Evolutionary conservation across 2,329 filamentous ascomycete genomes (phyloP).

Genomic region (Alternaria consortialis): DNA sequence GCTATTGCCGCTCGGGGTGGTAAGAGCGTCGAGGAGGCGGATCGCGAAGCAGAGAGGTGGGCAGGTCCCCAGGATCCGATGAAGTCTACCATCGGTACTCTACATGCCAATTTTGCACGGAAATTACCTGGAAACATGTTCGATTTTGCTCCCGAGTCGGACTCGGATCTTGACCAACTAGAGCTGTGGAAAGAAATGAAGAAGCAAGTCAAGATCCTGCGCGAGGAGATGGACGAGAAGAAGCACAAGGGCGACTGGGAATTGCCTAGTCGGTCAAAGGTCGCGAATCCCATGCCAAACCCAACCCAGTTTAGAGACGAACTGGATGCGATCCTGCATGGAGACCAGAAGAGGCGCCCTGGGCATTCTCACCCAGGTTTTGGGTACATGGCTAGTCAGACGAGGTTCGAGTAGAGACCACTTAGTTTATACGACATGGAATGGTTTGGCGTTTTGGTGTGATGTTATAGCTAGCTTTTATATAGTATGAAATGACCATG

Average conservation of each 20-base stretch:
- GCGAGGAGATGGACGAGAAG: slow-evolving; percentile 51
- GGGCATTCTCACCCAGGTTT: slow-evolving; percentile 9
- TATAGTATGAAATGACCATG: not conserved
- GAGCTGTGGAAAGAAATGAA: slow-evolving; percentile 55
- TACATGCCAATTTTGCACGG: slow-evolving; percentile 15
- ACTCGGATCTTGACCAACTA: slow-evolving; percentile 47
- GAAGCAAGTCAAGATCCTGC: slow-evolving; percentile 54
- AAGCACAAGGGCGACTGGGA: not conserved
- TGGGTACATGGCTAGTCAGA: slow-evolving; percentile 9
- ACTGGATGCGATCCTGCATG: slow-evolving; percentile 35
- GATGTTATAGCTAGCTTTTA: not conserved
- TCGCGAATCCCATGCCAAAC: not conserved
- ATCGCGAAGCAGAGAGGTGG: slow-evolving; percentile 27
- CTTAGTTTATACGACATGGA: not conserved
- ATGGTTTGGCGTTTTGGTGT: not conserved
- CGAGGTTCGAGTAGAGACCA: not conserved
- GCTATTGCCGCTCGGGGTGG: slow-evolving; percentile 43
- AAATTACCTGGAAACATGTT: not conserved
- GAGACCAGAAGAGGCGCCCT: slow-evolving; percentile 10
- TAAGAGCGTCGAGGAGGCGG: slow-evolving; percentile 18
- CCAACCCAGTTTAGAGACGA: slow-evolving; percentile 29
- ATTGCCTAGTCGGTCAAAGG: slow-evolving; percentile 8
- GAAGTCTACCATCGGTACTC: slow-evolving; percentile 16
- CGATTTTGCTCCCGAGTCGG: not conserved
- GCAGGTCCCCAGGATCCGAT: slow-evolving; percentile 42